phyloP scores from a whole-genome alignment of 345 rosid genomes.

The Stellera chamaejasme region DNA sequence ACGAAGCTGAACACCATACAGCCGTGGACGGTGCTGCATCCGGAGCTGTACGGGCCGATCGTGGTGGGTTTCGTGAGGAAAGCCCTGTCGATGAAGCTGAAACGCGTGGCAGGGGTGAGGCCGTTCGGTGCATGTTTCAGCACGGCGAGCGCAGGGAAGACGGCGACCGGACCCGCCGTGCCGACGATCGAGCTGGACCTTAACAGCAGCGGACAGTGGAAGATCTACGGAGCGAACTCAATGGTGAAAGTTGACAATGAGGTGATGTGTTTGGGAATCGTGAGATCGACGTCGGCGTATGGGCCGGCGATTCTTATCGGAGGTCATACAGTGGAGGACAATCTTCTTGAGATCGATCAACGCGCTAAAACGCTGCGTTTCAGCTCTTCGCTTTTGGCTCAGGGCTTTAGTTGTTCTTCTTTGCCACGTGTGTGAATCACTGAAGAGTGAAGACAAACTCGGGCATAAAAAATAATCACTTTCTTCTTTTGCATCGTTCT shows the following conservation, averaged over 20 bases:
- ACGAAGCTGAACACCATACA: slow-evolving; percentile 21
- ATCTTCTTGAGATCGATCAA: too few relatives aligned
- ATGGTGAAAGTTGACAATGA: slow-evolving; percentile 18
- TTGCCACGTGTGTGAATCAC: too few relatives aligned
- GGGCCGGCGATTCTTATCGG: too few relatives aligned
- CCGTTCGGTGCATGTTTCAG: slow-evolving; percentile 25
- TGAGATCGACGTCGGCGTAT: background rate
- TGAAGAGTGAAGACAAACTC: too few relatives aligned
- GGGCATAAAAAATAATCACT: too few relatives aligned
- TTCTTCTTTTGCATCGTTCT: too few relatives aligned
- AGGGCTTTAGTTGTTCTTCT: too few relatives aligned
- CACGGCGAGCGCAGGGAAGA: slow-evolving; percentile 2
- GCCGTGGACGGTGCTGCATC: slow-evolving; percentile 22
- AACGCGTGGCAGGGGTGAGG: background rate
- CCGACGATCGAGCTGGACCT: slow-evolving; percentile 22
- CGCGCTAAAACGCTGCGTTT: too few relatives aligned
- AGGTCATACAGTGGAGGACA: too few relatives aligned
- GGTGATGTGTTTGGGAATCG: slow-evolving; percentile 33
- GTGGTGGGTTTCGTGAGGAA: slow-evolving; percentile 1
- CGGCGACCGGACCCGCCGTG: slow-evolving; percentile 15
- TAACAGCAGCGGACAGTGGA: slow-evolving; percentile 22
- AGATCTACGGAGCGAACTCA: slow-evolving; percentile 23
- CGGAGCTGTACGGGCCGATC: slow-evolving; percentile 22
- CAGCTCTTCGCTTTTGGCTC: too few relatives aligned
- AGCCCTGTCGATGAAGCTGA: slow-evolving; percentile 4